These are phyloP conservation scores for Periconia sp. DNA, from an alignment of 2,329 filamentous ascomycete species.

Conservation along the genomic window DNA sequence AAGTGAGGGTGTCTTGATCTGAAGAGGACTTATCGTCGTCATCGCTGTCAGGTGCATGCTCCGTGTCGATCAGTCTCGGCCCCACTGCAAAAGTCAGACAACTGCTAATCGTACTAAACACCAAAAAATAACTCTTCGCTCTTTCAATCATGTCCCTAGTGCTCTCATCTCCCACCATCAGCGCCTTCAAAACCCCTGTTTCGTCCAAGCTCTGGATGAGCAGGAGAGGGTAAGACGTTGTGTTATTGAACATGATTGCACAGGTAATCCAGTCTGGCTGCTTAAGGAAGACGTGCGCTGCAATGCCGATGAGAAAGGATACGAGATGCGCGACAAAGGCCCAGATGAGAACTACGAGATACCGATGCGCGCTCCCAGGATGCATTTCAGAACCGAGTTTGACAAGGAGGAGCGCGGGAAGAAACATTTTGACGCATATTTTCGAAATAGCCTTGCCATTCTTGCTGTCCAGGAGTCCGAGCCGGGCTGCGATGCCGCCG, in stretches of 20 bases:
- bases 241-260: slow-evolving; percentile 63
- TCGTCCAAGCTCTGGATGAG: slow-evolving; percentile 58
- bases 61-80: slow-evolving; percentile 61
- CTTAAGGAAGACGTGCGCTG: slow-evolving; percentile 51
- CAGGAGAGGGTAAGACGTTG: slow-evolving; percentile 58
- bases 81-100: slow-evolving; percentile 69
- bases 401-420: slow-evolving; percentile 60
- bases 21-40: slow-evolving; percentile 21
- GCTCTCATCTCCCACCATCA: slow-evolving; percentile 53
- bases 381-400: slow-evolving; percentile 60
- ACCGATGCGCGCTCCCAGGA: slow-evolving; percentile 52
- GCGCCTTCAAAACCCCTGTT: slow-evolving; percentile 61
- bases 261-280: slow-evolving; percentile 61
- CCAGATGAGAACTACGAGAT: slow-evolving; percentile 58
- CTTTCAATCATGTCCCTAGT: slow-evolving; percentile 58
- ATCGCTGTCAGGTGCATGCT: slow-evolving; percentile 35
- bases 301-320: slow-evolving; percentile 55
- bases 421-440: slow-evolving; percentile 59
- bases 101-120: slow-evolving; percentile 67
- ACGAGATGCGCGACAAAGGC: slow-evolving; percentile 55
- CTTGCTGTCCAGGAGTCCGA: slow-evolving; percentile 52
- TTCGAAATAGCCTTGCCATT: slow-evolving; percentile 61
- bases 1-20: no score
- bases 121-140: slow-evolving; percentile 69
- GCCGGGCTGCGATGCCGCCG: slow-evolving; percentile 56